Evolutionary conservation across 2,329 filamentous ascomycete species (phyloP), one percentile per base, ranked within the genome.

Genomic region (Arthroderma sp.): DNA sequence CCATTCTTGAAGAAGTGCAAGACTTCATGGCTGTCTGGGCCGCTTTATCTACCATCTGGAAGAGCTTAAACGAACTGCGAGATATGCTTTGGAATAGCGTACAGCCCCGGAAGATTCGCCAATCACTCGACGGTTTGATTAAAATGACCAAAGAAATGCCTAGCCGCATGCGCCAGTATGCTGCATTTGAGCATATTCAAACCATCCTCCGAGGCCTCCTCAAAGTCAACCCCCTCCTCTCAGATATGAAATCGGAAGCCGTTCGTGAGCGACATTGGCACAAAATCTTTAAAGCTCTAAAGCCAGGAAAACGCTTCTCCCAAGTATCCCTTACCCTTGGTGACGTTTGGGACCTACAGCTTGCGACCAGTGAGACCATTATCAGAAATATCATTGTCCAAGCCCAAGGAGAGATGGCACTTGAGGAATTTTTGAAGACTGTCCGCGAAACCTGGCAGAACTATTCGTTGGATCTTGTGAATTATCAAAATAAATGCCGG

Each of bases 81-180:
- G 93, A 98, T 56, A 83, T 80, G 43, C 74, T 94, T 1, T 99
- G 93, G 93, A 93, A 83, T 46, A 94, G 85, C 57, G 84, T 98
- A 1, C 87, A 96, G 59, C 89, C 93, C 6, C 78, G 91, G 51
- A 98, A 96, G 67, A 79, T 98, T 47, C 80, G 91, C 33, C 78
- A 84, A 54, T 84, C 85, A 50, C 81, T 99, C 42, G 89, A 98
- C 58, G 81, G 83, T 40, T 75, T 96, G 43, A 85, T 96, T 62
- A 94, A 94, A 70, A 94, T 94, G 76, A 96, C 88, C 32, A 96
- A 94, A 67, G 89, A 96, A 50, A 96, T 98, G 91, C 91, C 93
- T 0, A 94, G 87, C 64, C 81, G 91, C 48, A 96, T 98, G 89
- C 81, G 93, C 49, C 93, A 98, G 59, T 99, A 99, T 63, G 89